Base-by-base conservation (phyloP, 371 early-diverging fungal species). In the Circinella minor region DNA sequence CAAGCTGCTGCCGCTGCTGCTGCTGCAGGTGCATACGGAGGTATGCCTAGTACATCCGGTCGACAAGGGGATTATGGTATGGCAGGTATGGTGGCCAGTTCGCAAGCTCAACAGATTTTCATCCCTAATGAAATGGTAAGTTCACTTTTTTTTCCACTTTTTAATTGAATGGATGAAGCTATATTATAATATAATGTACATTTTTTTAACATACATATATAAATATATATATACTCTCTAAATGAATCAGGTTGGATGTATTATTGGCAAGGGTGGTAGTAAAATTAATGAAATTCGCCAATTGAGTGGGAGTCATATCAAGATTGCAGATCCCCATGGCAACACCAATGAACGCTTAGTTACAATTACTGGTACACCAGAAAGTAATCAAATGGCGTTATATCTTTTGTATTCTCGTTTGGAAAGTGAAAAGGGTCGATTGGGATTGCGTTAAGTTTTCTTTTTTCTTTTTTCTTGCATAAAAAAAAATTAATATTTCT, bases 231-330 rank as follows among this genome's bases (percentile, higher is more conserved):
- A 27, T 27, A 27, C 27, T 27, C 27, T 27, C 0, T 27, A 27
- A 27, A 27, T 27, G 27, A 27, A 54, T 18, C 27, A 83, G 84
- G 84, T 94, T 36, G 95, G 96, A 10, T 89, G 91, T 63, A 89
- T 95, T 61, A 95, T 95, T 78, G 96, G 96, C 71, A 94, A 93
- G 74, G 90, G 90, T 3, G 96, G 96, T n/a, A 83, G 82, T 43
- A 91, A 91, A 77, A 95, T 95, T 74, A 94, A 93, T 72, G 94
- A 94, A 70, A 91, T 96, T 51, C 87, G 95, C 63, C 86, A 89
- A 48, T 69, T 86, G 61, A 90, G 91, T 61, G 94, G 95, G 34
- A 90, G 92, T 64, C 89, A 91, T 70, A 91, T 95, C 80, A 90
- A 90, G 74, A 90, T 93, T 71, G 89, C 88, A 11, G 92, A 92